A percentile compares a stretch with the other conserved stretches of the same genome.
Evolutionary conservation across 352 stramenopile species (phyloP).

Genomic region (Globisporangium recalcitrans): DNA sequence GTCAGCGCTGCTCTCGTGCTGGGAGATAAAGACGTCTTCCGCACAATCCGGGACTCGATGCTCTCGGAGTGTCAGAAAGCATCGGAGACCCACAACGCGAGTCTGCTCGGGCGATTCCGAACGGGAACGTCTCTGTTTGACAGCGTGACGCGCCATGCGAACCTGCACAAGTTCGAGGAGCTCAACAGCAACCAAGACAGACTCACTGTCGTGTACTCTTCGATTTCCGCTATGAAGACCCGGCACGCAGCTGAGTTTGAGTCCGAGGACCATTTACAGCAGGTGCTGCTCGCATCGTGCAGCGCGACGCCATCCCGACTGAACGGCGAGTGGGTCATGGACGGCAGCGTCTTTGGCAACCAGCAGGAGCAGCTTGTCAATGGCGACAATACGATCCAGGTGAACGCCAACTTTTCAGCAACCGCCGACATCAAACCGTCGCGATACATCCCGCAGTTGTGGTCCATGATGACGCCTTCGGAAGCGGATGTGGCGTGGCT

Average conservation of each 20-base stretch:
- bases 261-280: conserved; percentile 32
- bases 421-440: conserved; percentile 56
- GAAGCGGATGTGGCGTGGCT: conserved; percentile 50
- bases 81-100: conserved; percentile 19
- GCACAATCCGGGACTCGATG: conserved; percentile 36
- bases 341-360: conserved; percentile 55
- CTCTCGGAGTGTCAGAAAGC: conserved; percentile 28
- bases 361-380: conserved; percentile 15
- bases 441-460: conserved; percentile 55
- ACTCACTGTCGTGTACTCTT: conserved; percentile 48
- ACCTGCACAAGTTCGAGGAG: conserved; percentile 24
- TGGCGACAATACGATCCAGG: conserved; percentile 17
- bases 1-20: conserved; percentile 33
- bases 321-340: conserved; percentile 52
- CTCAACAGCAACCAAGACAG: conserved; percentile 27
- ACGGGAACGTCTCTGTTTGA: conserved; percentile 51
- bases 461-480: conserved; percentile 51
- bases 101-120: conserved; percentile 28
- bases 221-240: conserved; percentile 35
- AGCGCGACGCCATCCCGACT: conserved; percentile 43
- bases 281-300: conserved; percentile 49
- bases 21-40: conserved; percentile 32
- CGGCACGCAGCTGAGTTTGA: conserved; percentile 35
- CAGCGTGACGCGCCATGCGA: conserved; percentile 26
- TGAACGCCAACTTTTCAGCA: conserved; percentile 22